Base-by-base conservation (phyloP, 2,329 filamentous ascomycete species). In the Helicocarpus griseus region DNA sequence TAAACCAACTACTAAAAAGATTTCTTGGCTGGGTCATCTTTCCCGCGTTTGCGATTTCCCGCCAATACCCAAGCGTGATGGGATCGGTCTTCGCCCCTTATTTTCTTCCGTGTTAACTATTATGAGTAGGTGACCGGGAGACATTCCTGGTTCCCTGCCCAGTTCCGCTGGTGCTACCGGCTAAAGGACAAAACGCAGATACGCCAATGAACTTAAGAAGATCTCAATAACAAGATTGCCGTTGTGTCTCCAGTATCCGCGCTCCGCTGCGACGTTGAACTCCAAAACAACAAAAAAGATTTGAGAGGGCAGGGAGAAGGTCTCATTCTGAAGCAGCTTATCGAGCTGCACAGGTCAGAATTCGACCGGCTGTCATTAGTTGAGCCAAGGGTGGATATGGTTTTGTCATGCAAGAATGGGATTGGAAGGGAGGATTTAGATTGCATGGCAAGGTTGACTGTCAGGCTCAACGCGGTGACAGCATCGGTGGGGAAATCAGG, bases 391-490 rank as follows among this genome's bases (percentile, higher is more conserved):
- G 31, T 46, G 22, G 14, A 17, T 21, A 11, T 24, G 8, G 13
- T 13, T 14, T 24, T 9, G 36, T 13, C 28, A 35, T 33, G 17
- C 4, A 13, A 21, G 9, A 21, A 8, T 28, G 13, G 31, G 19
- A 47, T 47, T 47, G 44, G 44, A 47, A 3, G 26, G 31, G 7
- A 9, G 4, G 14, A 36, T 8, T 35, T 17, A 21, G 26, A 47
- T 47, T 33, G 31, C 6, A 38, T 47, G 45, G 31, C 36, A 47
- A 47, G 45, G 45, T 47, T 47, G 45, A 47, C 45, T 36, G 45
- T 13, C 45, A 47, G 45, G 45, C 45, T 47, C 45, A 47, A 47
- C 29, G 31, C 41, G 41, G 6, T 28, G 26, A 22, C 31, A 17
- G 22, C 39, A 41, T 7, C 8, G n/a, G n/a, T n/a, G 24, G 6